Percentiles rank a stretch among this genome's conserved stretches.
Conservation (phyloP, 2,329 filamentous ascomycete genomes). For the Xylaria polymorpha region DNA sequence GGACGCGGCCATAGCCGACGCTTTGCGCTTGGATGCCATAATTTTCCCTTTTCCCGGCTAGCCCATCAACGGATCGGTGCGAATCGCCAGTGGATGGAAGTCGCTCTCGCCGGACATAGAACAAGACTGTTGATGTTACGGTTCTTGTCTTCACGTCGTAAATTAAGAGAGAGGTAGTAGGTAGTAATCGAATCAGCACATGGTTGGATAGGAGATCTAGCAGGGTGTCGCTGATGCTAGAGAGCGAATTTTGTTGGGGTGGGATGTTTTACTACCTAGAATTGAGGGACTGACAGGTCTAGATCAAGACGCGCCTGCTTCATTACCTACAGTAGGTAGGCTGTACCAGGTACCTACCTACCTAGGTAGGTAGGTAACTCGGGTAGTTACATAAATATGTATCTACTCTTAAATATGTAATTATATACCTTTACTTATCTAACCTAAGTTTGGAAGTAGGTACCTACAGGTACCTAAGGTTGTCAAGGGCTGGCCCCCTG, state of each 20-base stretch:
- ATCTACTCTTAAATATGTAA: too few species aligned
- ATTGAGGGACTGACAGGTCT: background rate
- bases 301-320: background rate
- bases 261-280: background rate
- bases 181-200: background rate
- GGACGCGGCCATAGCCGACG: constrained; percentile 75
- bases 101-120: constrained; percentile 8
- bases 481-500: too few species aligned
- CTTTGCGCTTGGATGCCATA: constrained; percentile 97
- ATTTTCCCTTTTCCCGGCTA: constrained; percentile 17
- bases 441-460: too few species aligned
- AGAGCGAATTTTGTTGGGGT: background rate
- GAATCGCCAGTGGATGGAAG: constrained; percentile 9
- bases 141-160: background rate
- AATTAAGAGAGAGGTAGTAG: background rate
- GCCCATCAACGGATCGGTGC: constrained; percentile 21
- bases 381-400: background rate
- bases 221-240: constrained; percentile 1
- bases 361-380: background rate
- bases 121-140: constrained; percentile 12
- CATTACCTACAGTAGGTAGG: background rate
- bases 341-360: background rate
- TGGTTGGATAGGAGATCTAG: background rate
- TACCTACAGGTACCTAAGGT: too few species aligned
- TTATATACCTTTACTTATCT: too few species aligned